phyloP scores from a whole-genome alignment of 306 rosid genomes.

The Datisca glomerata region DNA sequence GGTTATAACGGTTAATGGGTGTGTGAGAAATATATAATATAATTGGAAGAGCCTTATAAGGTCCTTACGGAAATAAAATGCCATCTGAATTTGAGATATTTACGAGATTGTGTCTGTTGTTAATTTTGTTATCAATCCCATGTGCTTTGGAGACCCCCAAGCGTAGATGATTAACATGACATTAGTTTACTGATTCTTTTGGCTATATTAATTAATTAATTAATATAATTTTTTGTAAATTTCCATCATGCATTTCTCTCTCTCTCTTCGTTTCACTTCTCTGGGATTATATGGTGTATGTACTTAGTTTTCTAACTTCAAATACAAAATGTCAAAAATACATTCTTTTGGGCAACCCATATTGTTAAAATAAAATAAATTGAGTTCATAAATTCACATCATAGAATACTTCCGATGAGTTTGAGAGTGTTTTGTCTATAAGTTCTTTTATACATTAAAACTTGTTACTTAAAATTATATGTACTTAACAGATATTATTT shows the following conservation, averaged over 20 bases:
- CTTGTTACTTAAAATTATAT: too few relatives aligned
- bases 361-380: too few relatives aligned
- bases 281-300: too few relatives aligned
- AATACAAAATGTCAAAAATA: too few relatives aligned
- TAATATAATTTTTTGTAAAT: background rate
- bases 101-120: conserved; percentile 35
- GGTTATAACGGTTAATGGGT: background rate
- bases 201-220: background rate
- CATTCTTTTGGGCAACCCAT: too few relatives aligned
- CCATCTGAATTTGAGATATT: conserved; percentile 32
- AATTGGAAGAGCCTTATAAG: background rate
- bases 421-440: too few relatives aligned
- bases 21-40: conserved; percentile 13
- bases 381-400: too few relatives aligned
- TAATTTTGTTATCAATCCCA: conserved; percentile 10
- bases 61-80: background rate
- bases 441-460: too few relatives aligned
- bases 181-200: conserved; percentile 3
- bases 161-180: conserved; percentile 8
- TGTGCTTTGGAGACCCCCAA: conserved; percentile 13
- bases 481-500: too few relatives aligned
- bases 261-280: background rate
- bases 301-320: too few relatives aligned
- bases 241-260: background rate
- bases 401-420: too few relatives aligned